Conservation (phyloP, 257 asterid species). For the Solanum dulcamara region DNA sequence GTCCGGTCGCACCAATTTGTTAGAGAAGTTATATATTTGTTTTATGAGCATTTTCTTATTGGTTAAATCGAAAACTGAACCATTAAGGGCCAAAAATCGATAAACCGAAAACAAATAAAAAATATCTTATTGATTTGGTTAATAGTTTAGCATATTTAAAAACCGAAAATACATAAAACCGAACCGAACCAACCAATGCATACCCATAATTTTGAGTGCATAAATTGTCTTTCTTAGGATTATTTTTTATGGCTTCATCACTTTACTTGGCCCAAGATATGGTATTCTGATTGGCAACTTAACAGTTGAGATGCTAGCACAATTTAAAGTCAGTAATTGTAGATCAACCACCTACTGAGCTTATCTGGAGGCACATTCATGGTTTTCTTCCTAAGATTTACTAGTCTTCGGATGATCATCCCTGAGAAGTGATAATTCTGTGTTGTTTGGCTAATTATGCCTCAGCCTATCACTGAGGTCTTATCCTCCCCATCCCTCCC, state of each 20-base stretch:
- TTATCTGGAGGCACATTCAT: background rate
- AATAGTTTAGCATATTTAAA: no score
- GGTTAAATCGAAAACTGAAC: no score
- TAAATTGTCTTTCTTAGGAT: background rate
- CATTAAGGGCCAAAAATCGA: no score
- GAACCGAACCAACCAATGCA: no score
- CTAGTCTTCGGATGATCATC: background rate
- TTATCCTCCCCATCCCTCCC: background rate
- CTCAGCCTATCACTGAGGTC: background rate
- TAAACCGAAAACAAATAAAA: no score
- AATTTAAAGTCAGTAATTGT: background rate
- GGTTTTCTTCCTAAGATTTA: background rate
- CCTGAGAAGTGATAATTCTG: background rate
- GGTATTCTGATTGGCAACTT: background rate
- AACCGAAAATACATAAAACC: no score
- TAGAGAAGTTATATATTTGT: no score
- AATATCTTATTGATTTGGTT: no score
- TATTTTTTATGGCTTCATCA: background rate
- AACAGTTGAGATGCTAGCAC: background rate
- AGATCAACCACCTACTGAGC: background rate
- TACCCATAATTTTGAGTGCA: background rate
- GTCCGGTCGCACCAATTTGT: no score
- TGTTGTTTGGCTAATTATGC: background rate
- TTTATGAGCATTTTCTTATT: no score
- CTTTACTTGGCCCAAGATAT: background rate